Evolutionary conservation across 305 asterid species (phyloP), one percentile per base, ranked within the genome.

Genomic region (Petunia hybrid): DNA sequence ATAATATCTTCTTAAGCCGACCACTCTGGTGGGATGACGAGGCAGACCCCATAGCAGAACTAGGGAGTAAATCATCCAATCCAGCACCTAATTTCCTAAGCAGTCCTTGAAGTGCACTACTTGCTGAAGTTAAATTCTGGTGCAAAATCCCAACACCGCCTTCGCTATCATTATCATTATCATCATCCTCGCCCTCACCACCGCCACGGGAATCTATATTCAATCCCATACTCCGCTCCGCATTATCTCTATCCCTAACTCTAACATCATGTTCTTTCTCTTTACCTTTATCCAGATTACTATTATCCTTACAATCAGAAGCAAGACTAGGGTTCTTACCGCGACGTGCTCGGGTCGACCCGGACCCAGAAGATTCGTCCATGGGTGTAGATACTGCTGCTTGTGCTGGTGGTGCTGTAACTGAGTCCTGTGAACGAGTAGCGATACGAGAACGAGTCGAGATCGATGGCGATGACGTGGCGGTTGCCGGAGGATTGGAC

Each of bases 101-200:
- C 83, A 97, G 84, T 31, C 99, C 99, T 87, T 95, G 99, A 63
- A 97, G 93, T n/a, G 98, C 98, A 80, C 99, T 93, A 83, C 99
- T 95, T 12, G 99, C 99, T 6, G 99, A 93, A 73, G 97, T 89
- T 85, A 94, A 82, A 85, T 95, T 97, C 83, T 93, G 99, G 83
- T 92, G 98, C 86, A 97, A 84, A 75, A 90, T 85, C 41, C 99
- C 99, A 76, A 87, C 97, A 48, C 99, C 99, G 5, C 97, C 98
- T 81, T 93, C 99, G 8, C 94, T 90, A 66, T 91, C 95, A 40
- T 92, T 91, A 74, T 96, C 97, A 83, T 92, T 98, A 2, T 87
- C 92, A 4, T 96, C 98, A 4, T 86, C 93, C 6, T 86, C 97
- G 2, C 87, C 94, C 0, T 22, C 31, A 22, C 31, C 31, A 22